Percentiles rank a stretch among this genome's conserved stretches.
Evolutionary conservation across 2,329 filamentous ascomycete species (phyloP).

Genomic region (Amauroascus niger): DNA sequence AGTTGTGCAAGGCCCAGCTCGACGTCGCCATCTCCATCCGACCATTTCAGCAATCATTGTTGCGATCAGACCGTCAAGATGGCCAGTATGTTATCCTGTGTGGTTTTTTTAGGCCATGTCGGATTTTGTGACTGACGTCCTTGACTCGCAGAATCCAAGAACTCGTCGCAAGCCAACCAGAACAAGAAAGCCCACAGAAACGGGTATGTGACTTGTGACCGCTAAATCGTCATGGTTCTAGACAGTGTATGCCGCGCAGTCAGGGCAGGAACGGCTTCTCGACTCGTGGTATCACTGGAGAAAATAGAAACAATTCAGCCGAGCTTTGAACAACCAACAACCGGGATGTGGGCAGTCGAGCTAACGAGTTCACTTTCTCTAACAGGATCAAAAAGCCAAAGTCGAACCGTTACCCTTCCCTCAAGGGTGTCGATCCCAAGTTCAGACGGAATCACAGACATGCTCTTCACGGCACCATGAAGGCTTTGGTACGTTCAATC

Average conservation of each 20-base stretch:
- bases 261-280: not conserved
- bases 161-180: conserved; percentile 99
- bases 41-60: conserved; percentile 28
- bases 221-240: conserved; percentile 5
- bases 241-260: not conserved
- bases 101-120: conserved; percentile 4
- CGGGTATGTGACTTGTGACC: conserved; percentile 57
- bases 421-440: conserved; percentile 98
- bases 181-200: conserved; percentile 98
- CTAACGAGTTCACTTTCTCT: not conserved
- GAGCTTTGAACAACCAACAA: not conserved
- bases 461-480: conserved; percentile 97
- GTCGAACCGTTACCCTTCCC: conserved; percentile 95
- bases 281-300: not conserved
- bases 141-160: conserved; percentile 79
- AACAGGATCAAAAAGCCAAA: conserved; percentile 99
- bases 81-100: conserved; percentile 34
- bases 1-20: conserved; percentile 5
- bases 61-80: conserved; percentile 39
- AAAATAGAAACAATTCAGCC: not conserved
- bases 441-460: conserved; percentile 99
- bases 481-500: conserved; percentile 69
- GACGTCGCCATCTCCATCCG: conserved; percentile 12
- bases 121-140: not conserved
- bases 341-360: not conserved